A percentile compares a stretch with the other conserved stretches of the same genome.
phyloP scores from a whole-genome alignment of 352 stramenopile genomes.

The Phytophthora idaei region DNA sequence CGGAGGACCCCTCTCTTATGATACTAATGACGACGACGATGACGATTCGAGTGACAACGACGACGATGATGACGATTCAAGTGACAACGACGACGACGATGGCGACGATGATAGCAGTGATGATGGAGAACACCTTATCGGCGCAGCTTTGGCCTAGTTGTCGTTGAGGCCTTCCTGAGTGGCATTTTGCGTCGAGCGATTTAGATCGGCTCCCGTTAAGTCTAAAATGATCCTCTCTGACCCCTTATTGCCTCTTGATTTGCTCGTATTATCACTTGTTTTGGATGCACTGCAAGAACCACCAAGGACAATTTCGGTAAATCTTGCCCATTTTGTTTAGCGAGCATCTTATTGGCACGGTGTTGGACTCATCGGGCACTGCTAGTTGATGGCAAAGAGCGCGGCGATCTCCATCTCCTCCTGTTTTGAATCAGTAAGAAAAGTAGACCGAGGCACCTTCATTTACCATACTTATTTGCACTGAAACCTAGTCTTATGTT shows the following conservation, averaged over 20 bases:
- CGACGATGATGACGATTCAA: conserved; percentile 46
- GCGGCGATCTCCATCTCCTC: too few species aligned
- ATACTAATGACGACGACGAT: conserved; percentile 54
- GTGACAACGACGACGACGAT: conserved; percentile 37
- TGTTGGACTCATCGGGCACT: too few species aligned
- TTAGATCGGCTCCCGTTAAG: background rate
- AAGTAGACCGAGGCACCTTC: too few species aligned
- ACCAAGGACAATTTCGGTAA: too few species aligned
- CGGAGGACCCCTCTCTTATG: background rate
- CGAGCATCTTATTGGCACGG: too few species aligned
- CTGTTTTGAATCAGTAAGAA: too few species aligned
- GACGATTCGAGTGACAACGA: conserved; percentile 55
- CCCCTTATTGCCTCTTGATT: background rate
- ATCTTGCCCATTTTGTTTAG: too few species aligned
- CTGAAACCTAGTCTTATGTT: conserved; percentile 15
- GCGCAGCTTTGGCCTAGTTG: conserved; percentile 32
- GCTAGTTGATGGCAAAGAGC: too few species aligned
- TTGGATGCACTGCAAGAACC: too few species aligned
- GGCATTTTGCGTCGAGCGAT: too few species aligned
- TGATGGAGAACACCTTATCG: conserved; percentile 43
- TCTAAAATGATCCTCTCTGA: background rate
- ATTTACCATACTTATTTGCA: too few species aligned
- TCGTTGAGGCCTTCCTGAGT: too few species aligned
- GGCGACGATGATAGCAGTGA: conserved; percentile 41
- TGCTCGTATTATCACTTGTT: background rate